Conservation (phyloP, 306 rosid species). For the Quercus alba region DNA sequence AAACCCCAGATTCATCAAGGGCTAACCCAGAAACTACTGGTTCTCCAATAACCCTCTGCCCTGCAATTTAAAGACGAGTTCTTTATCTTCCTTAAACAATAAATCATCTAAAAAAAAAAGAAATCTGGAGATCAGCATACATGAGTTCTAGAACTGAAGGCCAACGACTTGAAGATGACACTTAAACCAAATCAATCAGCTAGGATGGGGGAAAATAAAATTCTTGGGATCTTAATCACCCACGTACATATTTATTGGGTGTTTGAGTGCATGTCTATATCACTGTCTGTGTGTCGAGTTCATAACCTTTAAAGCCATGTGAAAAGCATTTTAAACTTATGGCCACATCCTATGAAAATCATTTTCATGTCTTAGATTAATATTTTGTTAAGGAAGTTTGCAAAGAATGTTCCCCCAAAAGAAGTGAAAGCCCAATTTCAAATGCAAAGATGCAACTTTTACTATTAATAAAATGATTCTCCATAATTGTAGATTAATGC, state of each 20-base stretch:
- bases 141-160: too few relatives aligned
- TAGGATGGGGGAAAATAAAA: background rate
- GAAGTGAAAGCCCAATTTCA: background rate
- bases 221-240: background rate
- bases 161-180: too few relatives aligned
- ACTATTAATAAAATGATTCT: too few relatives aligned
- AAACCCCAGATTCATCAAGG: conserved; percentile 85
- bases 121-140: too few relatives aligned
- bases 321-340: background rate
- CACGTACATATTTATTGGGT: background rate
- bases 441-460: too few relatives aligned
- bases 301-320: background rate
- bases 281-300: background rate
- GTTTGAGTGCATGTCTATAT: background rate
- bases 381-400: background rate
- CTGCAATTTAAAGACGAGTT: conserved; percentile 39
- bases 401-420: background rate
- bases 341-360: background rate
- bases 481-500: too few relatives aligned
- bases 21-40: conserved; percentile 81
- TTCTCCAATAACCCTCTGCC: conserved; percentile 85
- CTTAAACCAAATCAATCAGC: too few relatives aligned
- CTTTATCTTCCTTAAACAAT: background rate
- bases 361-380: background rate
- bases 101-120: background rate